Conservation (phyloP, 176 grass and related monocot species). For the Dendrocalamus sinicus region DNA sequence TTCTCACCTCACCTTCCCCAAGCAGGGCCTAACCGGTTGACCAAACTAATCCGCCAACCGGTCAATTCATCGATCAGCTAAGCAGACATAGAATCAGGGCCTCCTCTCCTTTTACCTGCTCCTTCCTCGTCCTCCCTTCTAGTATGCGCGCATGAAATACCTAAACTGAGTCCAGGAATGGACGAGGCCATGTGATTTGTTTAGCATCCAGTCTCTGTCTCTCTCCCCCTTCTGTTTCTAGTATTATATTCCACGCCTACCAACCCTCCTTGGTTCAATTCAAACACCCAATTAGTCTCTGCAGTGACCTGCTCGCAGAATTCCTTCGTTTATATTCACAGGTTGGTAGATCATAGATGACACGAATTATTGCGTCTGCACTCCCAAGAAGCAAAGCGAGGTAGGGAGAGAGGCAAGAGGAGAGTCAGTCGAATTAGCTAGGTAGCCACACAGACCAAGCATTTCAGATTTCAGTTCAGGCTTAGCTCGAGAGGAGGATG, state of each 20-base stretch:
- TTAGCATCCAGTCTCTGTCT: conserved; percentile 1
- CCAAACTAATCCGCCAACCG: conserved; percentile 17
- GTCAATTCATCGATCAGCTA: conserved; percentile 27
- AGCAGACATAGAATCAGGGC: neutral
- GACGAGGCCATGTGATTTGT: conserved; percentile 43
- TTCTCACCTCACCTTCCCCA: too few relatives aligned
- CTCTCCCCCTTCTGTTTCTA: neutral
- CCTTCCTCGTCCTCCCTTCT: conserved; percentile 3
- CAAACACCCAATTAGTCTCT: neutral
- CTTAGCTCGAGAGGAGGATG: neutral
- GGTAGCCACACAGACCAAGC: neutral
- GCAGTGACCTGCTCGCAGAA: conserved; percentile 19
- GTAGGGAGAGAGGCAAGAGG: neutral
- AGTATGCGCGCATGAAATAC: neutral
- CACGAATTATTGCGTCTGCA: neutral
- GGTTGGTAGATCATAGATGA: neutral
- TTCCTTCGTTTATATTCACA: conserved; percentile 28
- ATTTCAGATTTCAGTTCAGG: neutral
- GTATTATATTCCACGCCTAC: conserved; percentile 24
- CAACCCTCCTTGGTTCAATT: conserved; percentile 38
- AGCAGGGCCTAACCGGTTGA: conserved; percentile 30
- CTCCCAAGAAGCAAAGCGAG: conserved; percentile 1
- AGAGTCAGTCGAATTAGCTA: neutral
- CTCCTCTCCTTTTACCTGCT: conserved; percentile 32
- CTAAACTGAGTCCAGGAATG: conserved; percentile 14